Base-by-base conservation (phyloP, 306 rosid genomes). In the Hippophae tibetana region DNA sequence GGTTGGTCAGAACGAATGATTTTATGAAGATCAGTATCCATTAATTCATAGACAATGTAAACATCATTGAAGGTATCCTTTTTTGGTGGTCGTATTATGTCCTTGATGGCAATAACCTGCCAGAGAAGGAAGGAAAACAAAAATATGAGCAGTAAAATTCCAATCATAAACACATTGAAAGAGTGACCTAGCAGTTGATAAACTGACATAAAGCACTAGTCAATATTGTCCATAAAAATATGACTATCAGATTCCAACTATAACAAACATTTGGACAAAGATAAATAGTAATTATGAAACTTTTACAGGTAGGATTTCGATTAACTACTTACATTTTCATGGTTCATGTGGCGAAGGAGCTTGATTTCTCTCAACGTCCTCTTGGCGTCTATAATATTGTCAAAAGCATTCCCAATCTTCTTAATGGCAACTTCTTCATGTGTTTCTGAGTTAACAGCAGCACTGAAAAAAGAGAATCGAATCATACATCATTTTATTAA, bases 11-110 rank as follows among this genome's bases (percentile, higher is more conserved):
- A 85, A 58, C 90, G 90, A 80, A 92, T 82, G 54, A 83, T 77
- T 58, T 80, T 86, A 68, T 88, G 95, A 78, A 92, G 99, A 75
- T 92, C 99, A 27, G 95, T 88, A 72, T 92, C 99, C 99, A 92
- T 92, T 75, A 92, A 69, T 70, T 92, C 99, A 64, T 83, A 92
- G 65, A 92, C 99, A 69, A 88, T 85, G 69, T 92, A 92, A 68
- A 88, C 96, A 64, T 92, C 95, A 52, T 92, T 92, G 71, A 88
- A 88, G 54, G 76, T 64, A 50, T 88, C 95, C 75, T 74, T 80
- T 58, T 72, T 74, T 43, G 96, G 95, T 11, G 99, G 99, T 52
- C 89, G 79, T 65, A 92, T 69, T 50, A 87, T 78, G 76, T 92
- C 99, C 78, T 76, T 80, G 67, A 85, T 68, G 53, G 82, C 80